A percentile compares a stretch with the other conserved stretches of the same genome.
phyloP scores from a whole-genome alignment of 2,329 filamentous ascomycete genomes.

The Capronia americana region DNA sequence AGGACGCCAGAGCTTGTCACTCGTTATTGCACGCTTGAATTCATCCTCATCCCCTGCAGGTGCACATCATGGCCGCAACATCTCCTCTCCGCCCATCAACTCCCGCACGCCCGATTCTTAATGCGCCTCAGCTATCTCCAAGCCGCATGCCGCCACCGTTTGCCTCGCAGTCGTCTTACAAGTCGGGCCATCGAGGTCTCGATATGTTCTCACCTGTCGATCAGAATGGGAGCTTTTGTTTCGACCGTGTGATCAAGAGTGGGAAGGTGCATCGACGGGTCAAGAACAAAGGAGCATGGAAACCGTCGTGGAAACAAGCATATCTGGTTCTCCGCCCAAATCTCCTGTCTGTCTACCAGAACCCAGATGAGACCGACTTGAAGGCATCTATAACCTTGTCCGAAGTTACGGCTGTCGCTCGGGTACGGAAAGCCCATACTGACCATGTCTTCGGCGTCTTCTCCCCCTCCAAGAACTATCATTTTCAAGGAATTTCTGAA shows the following conservation, averaged over 20 bases:
- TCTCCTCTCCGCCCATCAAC: constrained; percentile 28
- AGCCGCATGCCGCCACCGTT: constrained; percentile 28
- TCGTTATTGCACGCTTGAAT: neutral
- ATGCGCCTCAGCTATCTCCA: constrained; percentile 33
- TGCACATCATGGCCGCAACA: constrained; percentile 25
- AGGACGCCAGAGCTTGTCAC: constrained; percentile 8
- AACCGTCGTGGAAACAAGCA: constrained; percentile 85
- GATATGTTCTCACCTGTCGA: constrained; percentile 84
- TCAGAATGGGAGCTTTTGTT: constrained; percentile 93
- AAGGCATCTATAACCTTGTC: constrained; percentile 86
- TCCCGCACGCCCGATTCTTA: constrained; percentile 20
- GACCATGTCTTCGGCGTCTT: constrained; percentile 91
- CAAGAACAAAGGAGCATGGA: constrained; percentile 72
- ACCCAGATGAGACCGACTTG: constrained; percentile 85
- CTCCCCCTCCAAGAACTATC: constrained; percentile 87
- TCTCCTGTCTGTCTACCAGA: constrained; percentile 89
- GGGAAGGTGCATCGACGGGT: constrained; percentile 87
- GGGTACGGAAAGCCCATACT: constrained; percentile 85
- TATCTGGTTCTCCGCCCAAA: constrained; percentile 91
- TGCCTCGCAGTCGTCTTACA: constrained; percentile 36
- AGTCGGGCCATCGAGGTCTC: constrained; percentile 59
- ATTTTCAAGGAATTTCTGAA: constrained; percentile 77
- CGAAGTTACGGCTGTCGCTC: constrained; percentile 88
- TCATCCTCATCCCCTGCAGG: neutral
- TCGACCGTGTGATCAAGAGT: constrained; percentile 89